A percentile compares a stretch with the other conserved stretches of the same genome.
Evolutionary conservation across 495 filamentous ascomycete species (phyloP).

Genomic region (Penicillium waksmanii): DNA sequence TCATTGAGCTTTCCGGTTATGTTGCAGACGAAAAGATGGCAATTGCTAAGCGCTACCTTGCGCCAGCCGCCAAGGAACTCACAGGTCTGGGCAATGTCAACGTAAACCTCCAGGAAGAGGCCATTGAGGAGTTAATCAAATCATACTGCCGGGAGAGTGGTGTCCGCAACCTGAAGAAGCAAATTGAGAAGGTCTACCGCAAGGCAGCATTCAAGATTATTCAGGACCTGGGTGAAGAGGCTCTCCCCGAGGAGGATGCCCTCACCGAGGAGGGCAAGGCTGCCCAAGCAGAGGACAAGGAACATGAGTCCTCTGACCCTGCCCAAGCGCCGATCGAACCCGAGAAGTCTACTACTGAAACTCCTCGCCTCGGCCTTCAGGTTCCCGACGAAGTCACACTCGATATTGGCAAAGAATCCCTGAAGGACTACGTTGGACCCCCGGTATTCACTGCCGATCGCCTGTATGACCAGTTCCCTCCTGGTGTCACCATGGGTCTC

Average conservation of each 20-base stretch:
- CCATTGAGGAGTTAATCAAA: slow-evolving; percentile 96
- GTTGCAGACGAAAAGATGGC: slow-evolving; percentile 99
- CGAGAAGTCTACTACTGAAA: slow-evolving; percentile 72
- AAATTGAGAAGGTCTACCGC: slow-evolving; percentile 98
- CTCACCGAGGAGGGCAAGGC: slow-evolving; percentile 88
- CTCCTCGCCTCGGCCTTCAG: slow-evolving; percentile 75
- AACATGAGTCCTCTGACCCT: slow-evolving; percentile 60
- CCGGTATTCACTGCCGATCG: slow-evolving; percentile 95
- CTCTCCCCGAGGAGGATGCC: slow-evolving; percentile 77
- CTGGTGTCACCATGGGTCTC: slow-evolving; percentile 98
- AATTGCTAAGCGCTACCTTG: slow-evolving; percentile 91
- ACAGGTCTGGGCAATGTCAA: slow-evolving; percentile 90
- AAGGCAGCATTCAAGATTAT: slow-evolving; percentile 98
- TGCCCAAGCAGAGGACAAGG: slow-evolving; percentile 71
- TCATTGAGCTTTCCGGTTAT: slow-evolving; percentile 95
- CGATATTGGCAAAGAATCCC: slow-evolving; percentile 81
- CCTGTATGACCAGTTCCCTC: slow-evolving; percentile 89
- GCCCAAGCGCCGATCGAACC: slow-evolving; percentile 61
- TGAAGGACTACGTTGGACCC: slow-evolving; percentile 97
- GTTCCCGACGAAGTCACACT: slow-evolving; percentile 90
- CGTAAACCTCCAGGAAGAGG: slow-evolving; percentile 78
- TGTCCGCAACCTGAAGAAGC: slow-evolving; percentile 98
- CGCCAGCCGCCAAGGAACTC: slow-evolving; percentile 86
- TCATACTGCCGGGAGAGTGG: slow-evolving; percentile 97
- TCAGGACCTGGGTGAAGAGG: slow-evolving; percentile 89